Conservation (phyloP, 345 rosid species). For the Alliaria petiolata region DNA sequence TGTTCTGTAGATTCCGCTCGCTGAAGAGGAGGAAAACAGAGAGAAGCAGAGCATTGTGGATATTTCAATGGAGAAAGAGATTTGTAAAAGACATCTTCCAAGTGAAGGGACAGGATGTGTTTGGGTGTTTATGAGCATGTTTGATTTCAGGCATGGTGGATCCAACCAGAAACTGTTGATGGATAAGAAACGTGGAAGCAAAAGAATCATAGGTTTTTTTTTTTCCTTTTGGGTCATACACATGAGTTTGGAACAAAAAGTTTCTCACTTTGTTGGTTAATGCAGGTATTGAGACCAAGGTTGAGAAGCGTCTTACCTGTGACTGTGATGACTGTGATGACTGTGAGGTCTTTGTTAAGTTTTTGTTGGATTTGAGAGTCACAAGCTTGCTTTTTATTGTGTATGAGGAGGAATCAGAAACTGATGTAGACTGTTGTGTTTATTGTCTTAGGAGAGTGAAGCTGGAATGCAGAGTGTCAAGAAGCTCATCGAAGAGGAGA, state of each 20-base stretch:
- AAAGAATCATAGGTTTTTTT: conserved; percentile 27
- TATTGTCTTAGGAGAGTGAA: conserved; percentile 46
- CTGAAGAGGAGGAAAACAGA: background rate
- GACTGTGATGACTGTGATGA: too few species aligned
- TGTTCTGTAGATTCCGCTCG: too few species aligned
- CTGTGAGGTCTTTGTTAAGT: conserved; percentile 33
- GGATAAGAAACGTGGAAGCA: conserved; percentile 52
- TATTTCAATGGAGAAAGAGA: conserved; percentile 27
- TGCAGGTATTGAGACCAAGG: conserved; percentile 37
- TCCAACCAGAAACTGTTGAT: conserved; percentile 61
- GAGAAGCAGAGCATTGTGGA: background rate
- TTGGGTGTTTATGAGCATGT: conserved; percentile 76
- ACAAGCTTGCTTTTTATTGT: background rate
- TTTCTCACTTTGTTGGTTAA: conserved; percentile 32
- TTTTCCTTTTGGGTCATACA: background rate
- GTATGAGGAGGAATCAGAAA: background rate
- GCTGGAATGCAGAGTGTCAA: conserved; percentile 53
- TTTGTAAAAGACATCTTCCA: too few species aligned
- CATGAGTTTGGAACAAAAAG: background rate
- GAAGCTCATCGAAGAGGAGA: conserved; percentile 85
- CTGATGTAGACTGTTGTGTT: conserved; percentile 14
- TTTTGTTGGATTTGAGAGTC: conserved; percentile 34
- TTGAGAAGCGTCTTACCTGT: conserved; percentile 29
- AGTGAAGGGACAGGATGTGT: conserved; percentile 71
- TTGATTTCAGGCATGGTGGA: conserved; percentile 75